A percentile compares a stretch with the other conserved stretches of the same genome.
Conservation (phyloP, 129 eudicot genomes). For the Helianthus annuus region HanXRQr2.0-SUNRISE NC_035442.2:13437677-13438176, state of each 20-base stretch:
- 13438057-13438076: slow-evolving; percentile 45
- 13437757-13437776: background rate
- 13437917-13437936: background rate
- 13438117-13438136: slow-evolving; percentile 71
- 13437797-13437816: slow-evolving; percentile 87
- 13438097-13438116: slow-evolving; percentile 78
- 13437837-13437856: slow-evolving; percentile 43
- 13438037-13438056: slow-evolving; percentile 81
- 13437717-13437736: no score
- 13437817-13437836: slow-evolving; percentile 77
- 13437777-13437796: slow-evolving; percentile 97
- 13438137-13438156: slow-evolving; percentile 43
- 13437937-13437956: slow-evolving; percentile 50
- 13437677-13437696: no score
- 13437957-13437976: slow-evolving; percentile 65
- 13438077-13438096: slow-evolving; percentile 71
- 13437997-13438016: slow-evolving; percentile 85
- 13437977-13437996: slow-evolving; percentile 74
- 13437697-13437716: no score
- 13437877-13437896: slow-evolving; percentile 20
- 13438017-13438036: slow-evolving; percentile 78
- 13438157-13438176: slow-evolving; percentile 32
- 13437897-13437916: background rate
- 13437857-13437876: slow-evolving; percentile 56
- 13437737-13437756: background rate